These are phyloP conservation scores for Beta corolliflora DNA, from an alignment of 179 eudicot species.

Conservation along the genomic window DNA sequence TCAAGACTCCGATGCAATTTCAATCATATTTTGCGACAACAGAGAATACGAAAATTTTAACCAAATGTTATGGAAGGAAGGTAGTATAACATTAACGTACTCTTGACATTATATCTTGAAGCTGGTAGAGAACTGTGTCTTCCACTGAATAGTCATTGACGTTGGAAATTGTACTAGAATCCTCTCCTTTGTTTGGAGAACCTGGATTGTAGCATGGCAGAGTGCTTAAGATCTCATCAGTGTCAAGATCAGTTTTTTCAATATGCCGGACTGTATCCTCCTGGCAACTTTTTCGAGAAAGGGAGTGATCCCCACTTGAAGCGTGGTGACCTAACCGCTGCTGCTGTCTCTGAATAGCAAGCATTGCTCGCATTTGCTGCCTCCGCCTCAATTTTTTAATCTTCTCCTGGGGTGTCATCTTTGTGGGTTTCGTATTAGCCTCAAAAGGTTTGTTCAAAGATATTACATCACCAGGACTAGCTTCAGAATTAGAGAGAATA, in stretches of 20 bases:
- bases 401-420: slow-evolving; percentile 87
- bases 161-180: slow-evolving; percentile 37
- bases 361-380: slow-evolving; percentile 84
- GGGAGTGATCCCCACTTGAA: slow-evolving; percentile 30
- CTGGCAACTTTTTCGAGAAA: slow-evolving; percentile 26
- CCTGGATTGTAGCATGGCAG: slow-evolving; percentile 43
- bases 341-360: slow-evolving; percentile 83
- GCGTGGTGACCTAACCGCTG: slow-evolving; percentile 50
- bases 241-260: slow-evolving; percentile 42
- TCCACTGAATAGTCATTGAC: slow-evolving; percentile 52
- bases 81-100: slow-evolving; percentile 34
- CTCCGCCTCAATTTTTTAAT: slow-evolving; percentile 80
- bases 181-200: slow-evolving; percentile 47
- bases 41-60: neutral
- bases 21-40: neutral
- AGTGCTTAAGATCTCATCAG: slow-evolving; percentile 32
- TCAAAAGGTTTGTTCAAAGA: slow-evolving; percentile 35
- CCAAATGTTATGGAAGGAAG: neutral
- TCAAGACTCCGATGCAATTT: neutral
- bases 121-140: slow-evolving; percentile 58
- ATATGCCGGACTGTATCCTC: slow-evolving; percentile 31
- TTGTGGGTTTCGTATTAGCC: slow-evolving; percentile 32
- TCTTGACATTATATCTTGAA: slow-evolving; percentile 57
- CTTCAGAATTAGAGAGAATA: slow-evolving; percentile 34
- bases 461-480: slow-evolving; percentile 34